Conservation (phyloP, 371 early-diverging fungal genomes). For the Mucor saturninus region DNA sequence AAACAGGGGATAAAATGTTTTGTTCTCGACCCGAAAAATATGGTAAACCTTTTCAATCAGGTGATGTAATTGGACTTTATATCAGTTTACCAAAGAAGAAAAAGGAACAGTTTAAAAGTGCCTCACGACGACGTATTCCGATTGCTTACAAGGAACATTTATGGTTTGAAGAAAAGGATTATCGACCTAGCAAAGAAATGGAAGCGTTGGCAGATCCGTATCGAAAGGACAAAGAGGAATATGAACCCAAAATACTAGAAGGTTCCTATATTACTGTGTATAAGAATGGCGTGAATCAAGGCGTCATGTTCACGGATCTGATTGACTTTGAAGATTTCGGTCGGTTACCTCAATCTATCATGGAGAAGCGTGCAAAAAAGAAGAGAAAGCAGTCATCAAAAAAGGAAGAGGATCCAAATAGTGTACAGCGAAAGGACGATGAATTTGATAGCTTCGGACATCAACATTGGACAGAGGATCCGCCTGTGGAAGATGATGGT, state of each 20-base stretch:
- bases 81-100: constrained; percentile 62
- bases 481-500: constrained; percentile 68
- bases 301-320: constrained; percentile 65
- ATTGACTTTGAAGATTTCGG: constrained; percentile 60
- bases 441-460: constrained; percentile 40
- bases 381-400: constrained; percentile 39
- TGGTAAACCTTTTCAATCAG: constrained; percentile 67
- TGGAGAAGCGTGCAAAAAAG: constrained; percentile 43
- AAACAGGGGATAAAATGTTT: constrained; percentile 69
- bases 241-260: constrained; percentile 36
- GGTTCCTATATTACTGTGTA: constrained; percentile 65
- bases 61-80: constrained; percentile 73
- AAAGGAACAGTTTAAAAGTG: constrained; percentile 47
- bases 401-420: constrained; percentile 23
- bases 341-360: constrained; percentile 45
- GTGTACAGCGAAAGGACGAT: constrained; percentile 30
- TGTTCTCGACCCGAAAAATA: constrained; percentile 59
- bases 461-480: constrained; percentile 55
- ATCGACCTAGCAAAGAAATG: constrained; percentile 61
- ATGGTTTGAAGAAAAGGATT: constrained; percentile 73
- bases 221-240: constrained; percentile 31
- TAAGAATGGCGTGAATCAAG: constrained; percentile 72
- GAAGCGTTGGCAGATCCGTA: constrained; percentile 54
- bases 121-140: constrained; percentile 59
- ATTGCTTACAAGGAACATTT: constrained; percentile 68